phyloP scores from a whole-genome alignment of 2,329 filamentous ascomycete genomes.

The Neopestalotiopsis sp. region DNA sequence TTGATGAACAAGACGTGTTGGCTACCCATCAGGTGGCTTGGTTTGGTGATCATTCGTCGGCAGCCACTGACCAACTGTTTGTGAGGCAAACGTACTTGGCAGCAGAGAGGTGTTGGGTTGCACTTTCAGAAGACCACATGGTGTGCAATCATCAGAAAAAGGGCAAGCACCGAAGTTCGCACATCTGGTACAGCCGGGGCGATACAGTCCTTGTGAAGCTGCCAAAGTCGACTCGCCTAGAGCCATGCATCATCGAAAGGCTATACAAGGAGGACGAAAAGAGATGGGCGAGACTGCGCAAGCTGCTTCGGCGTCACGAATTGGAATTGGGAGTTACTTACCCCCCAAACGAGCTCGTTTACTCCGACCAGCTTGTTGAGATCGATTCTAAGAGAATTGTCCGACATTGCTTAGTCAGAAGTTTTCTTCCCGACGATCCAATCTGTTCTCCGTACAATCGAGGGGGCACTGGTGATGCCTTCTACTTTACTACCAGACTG shows the following conservation, averaged over 20 bases:
- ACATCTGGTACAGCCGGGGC: conserved; percentile 51
- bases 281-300: conserved; percentile 51
- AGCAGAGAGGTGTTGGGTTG: conserved; percentile 65
- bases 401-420: conserved; percentile 64
- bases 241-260: conserved; percentile 65
- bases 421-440: conserved; percentile 48
- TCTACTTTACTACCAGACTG: conserved; percentile 59
- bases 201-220: conserved; percentile 63
- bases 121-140: conserved; percentile 60
- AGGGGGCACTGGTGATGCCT: conserved; percentile 69
- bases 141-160: conserved; percentile 44
- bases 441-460: conserved; percentile 70
- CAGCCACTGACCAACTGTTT: conserved; percentile 58
- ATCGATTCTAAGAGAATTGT: conserved; percentile 49
- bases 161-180: conserved; percentile 21
- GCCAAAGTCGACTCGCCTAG: conserved; percentile 44
- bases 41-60: conserved; percentile 47
- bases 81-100: conserved; percentile 73
- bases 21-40: conserved; percentile 64
- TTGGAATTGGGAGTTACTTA: conserved; percentile 41
- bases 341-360: conserved; percentile 57
- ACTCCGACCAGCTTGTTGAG: conserved; percentile 33
- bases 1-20: conserved; percentile 61
- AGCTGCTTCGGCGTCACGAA: conserved; percentile 54
- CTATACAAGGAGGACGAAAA: conserved; percentile 33